phyloP scores from a whole-genome alignment of 2,329 filamentous ascomycete genomes.

The Aureobasidium lini region DNA sequence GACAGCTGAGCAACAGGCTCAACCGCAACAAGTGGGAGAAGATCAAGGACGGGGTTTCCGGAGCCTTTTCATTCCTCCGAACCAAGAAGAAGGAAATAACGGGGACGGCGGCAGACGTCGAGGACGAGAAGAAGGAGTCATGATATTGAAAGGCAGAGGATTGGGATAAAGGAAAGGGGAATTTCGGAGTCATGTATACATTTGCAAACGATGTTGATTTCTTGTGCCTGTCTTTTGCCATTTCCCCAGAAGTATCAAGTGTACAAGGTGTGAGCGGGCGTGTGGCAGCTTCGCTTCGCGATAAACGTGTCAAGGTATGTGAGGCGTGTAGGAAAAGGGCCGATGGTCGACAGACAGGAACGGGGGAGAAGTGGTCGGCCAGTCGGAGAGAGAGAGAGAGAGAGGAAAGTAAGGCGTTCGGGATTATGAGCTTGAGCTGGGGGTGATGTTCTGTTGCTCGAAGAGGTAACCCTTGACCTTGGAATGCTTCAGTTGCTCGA shows the following conservation, averaged over 20 bases:
- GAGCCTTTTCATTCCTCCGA: constrained; percentile 25
- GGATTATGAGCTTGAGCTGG: constrained; percentile 39
- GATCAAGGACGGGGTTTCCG: constrained; percentile 41
- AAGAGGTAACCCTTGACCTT: constrained; percentile 75
- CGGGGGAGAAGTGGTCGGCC: not conserved
- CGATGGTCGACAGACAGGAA: not conserved
- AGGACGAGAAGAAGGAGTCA: not conserved
- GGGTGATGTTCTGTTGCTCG: constrained; percentile 68
- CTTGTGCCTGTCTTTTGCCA: constrained; percentile 5
- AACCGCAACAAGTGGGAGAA: constrained; percentile 78
- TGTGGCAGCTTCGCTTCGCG: not conserved
- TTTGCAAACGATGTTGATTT: constrained; percentile 14
- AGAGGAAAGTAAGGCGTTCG: not conserved
- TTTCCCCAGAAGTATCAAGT: not conserved
- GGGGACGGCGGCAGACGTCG: constrained; percentile 2
- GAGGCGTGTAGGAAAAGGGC: not conserved
- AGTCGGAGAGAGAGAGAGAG: not conserved
- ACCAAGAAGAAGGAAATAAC: constrained; percentile 17
- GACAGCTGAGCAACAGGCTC: constrained; percentile 80
- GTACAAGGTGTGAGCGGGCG: not conserved
- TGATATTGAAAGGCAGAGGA: constrained; percentile 5
- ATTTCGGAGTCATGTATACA: constrained; percentile 15
- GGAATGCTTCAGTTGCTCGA: constrained; percentile 67
- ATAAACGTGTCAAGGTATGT: not conserved
- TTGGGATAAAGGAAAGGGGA: constrained; percentile 1